phyloP scores from a whole-genome alignment of 176 grass and related monocot genomes.

The Cocos nucifera region DNA sequence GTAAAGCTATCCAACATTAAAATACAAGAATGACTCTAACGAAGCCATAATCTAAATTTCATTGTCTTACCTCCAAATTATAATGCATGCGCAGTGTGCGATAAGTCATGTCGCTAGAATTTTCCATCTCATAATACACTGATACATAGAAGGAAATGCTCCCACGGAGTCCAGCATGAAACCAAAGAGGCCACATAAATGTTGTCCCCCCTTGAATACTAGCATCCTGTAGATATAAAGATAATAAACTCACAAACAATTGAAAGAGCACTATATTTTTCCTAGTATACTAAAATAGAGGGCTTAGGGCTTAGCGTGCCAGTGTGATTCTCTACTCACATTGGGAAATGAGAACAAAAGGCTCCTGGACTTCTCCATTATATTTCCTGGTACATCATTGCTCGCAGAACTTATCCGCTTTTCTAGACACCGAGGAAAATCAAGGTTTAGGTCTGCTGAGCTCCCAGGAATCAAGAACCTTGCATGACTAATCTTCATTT shows the following conservation, averaged over 20 bases:
- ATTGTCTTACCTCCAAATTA: conserved; percentile 52
- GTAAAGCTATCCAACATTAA: too few species aligned
- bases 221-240: conserved; percentile 38
- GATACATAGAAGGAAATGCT: conserved; percentile 71
- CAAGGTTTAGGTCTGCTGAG: conserved; percentile 29
- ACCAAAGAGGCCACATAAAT: conserved; percentile 96
- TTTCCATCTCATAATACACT: conserved; percentile 91
- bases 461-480: conserved; percentile 68
- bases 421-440: conserved; percentile 63
- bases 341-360: conserved; percentile 77
- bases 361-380: conserved; percentile 35
- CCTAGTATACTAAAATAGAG: too few species aligned
- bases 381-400: conserved; percentile 11
- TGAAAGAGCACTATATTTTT: too few species aligned
- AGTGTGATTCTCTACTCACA: conserved; percentile 30
- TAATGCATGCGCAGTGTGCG: conserved; percentile 79
- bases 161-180: conserved; percentile 76
- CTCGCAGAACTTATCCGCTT: conserved; percentile 38
- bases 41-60: neutral
- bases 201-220: conserved; percentile 50
- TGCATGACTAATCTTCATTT: conserved; percentile 87
- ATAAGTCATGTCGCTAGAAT: conserved; percentile 64
- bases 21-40: too few species aligned
- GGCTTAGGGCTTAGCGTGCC: neutral
- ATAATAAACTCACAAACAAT: too few species aligned